Evolutionary conservation across 495 filamentous ascomycete genomes (phyloP).

Genomic region (Hyaloscypha variabilis): DNA sequence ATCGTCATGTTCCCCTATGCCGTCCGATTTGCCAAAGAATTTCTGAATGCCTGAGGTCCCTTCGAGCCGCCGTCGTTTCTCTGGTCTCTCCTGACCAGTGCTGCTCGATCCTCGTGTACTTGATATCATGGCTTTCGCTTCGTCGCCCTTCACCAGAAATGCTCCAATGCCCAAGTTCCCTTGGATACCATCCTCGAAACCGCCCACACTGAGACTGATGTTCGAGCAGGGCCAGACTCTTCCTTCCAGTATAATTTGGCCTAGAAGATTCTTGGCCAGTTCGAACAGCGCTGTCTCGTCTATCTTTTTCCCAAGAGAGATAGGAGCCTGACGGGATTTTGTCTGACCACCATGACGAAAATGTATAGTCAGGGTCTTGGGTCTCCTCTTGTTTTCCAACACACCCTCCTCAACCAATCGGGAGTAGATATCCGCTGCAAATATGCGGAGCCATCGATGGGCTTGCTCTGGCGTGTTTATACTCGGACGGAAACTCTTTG

Average conservation of each 20-base stretch:
- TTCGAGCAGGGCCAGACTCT: slow-evolving; percentile 85
- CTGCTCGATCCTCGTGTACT: slow-evolving; percentile 25
- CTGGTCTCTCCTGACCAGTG: slow-evolving; percentile 37
- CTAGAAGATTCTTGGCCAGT: slow-evolving; percentile 73
- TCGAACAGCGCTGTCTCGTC: slow-evolving; percentile 76
- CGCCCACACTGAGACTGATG: slow-evolving; percentile 80
- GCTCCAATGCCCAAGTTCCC: slow-evolving; percentile 84
- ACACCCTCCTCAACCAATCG: slow-evolving; percentile 91
- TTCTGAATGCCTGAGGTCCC: slow-evolving; percentile 52
- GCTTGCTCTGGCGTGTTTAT: slow-evolving; percentile 83
- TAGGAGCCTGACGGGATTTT: slow-evolving; percentile 71
- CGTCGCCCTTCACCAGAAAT: slow-evolving; percentile 80
- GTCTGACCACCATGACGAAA: slow-evolving; percentile 72
- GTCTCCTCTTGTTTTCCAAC: slow-evolving; percentile 83
- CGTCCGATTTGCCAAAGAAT: slow-evolving; percentile 52
- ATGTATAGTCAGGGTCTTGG: slow-evolving; percentile 81
- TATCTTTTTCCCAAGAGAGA: slow-evolving; percentile 73
- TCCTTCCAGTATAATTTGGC: slow-evolving; percentile 76
- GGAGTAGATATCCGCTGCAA: slow-evolving; percentile 88
- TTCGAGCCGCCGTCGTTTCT: slow-evolving; percentile 54
- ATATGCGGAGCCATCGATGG: slow-evolving; percentile 85
- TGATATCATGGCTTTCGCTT: slow-evolving; percentile 57
- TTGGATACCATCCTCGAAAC: slow-evolving; percentile 84
- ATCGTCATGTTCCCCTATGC: slow-evolving; percentile 27
- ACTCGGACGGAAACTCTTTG: slow-evolving; percentile 89